Evolutionary conservation across 1,139 yeast species (phyloP).

Genomic region (Candida neerlandica): DNA sequence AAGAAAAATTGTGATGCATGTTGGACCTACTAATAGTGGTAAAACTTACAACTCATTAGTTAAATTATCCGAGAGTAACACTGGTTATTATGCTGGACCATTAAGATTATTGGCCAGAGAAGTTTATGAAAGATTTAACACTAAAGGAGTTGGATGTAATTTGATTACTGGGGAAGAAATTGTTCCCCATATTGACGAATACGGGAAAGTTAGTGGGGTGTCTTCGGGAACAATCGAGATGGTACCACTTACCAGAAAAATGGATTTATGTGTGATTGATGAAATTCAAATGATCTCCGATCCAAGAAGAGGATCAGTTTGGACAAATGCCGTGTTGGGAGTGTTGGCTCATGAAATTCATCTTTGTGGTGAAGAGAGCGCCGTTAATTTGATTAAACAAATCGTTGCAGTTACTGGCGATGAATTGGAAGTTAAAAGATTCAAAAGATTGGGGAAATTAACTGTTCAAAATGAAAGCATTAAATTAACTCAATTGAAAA

Average conservation of each 20-base stretch:
- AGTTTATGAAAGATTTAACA: constrained; percentile 76
- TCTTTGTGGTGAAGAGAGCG: constrained; percentile 89
- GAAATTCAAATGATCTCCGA: constrained; percentile 96
- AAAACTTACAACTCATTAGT: constrained; percentile 85
- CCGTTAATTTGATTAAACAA: constrained; percentile 63
- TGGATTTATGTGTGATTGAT: constrained; percentile 90
- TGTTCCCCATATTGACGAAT: constrained; percentile 64
- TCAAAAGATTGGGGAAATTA: constrained; percentile 75
- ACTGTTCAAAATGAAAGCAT: constrained; percentile 49
- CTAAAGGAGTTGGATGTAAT: constrained; percentile 71
- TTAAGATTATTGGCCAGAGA: constrained; percentile 87
- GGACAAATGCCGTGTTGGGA: constrained; percentile 92
- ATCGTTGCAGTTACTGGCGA: constrained; percentile 78
- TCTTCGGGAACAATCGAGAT: constrained; percentile 94
- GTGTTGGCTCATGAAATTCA: constrained; percentile 85
- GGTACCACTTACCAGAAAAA: constrained; percentile 66
- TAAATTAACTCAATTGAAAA: constrained; percentile 38
- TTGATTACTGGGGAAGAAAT: constrained; percentile 94
- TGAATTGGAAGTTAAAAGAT: constrained; percentile 63
- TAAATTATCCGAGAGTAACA: constrained; percentile 61
- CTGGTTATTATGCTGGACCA: constrained; percentile 97
- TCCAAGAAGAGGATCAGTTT: constrained; percentile 80
- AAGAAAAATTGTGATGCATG: constrained; percentile 82
- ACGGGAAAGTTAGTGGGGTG: constrained; percentile 70
- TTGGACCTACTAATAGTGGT: constrained; percentile 98